Base-by-base conservation (phyloP, 371 early-diverging fungal species). In the Lichtheimia ramosa region DNA sequence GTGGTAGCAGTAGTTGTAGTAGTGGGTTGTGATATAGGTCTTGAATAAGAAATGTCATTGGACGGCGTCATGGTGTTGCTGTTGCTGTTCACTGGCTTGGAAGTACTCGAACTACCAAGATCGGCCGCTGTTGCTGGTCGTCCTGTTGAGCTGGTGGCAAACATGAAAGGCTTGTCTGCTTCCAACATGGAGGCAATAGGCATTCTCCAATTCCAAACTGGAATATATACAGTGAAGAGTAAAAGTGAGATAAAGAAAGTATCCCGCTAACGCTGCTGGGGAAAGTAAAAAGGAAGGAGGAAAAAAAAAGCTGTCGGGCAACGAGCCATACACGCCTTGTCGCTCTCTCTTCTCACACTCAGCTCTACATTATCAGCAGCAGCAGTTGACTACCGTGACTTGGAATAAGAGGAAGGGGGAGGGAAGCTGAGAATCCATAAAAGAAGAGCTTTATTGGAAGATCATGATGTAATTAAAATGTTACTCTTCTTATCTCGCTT, bases 161-260 rank as follows among this genome's bases (percentile, higher is more conserved):
- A 62, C 51, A 61, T 61, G 58, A 63, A 69, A 20, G 65, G 63
- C 51, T 63, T 50, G 63, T 63, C 63, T 5, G 68, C 56, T 63
- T 68, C 68, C 27, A 68, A 50, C 68, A 68, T 63, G 51, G 68
- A 68, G 28, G 66, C 66, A 24, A 66, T 58, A 20, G 66, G 66
- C 66, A 66, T 66, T 40, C 53, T 62, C 18, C 43, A 41, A 18
- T 60, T n/a, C 39, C 34, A 34, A 34, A 34, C 10, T 34, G 34
- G 34, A 34, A 34, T 58, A 2, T 8, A 10, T 8, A 34, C 6
- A 34, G 8, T 34, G 10, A 34, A 34, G 2, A 8, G 10, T n/a
- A 10, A 8, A 2, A 34, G 34, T 34, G 34, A 8, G 34, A 34
- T 1, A 34, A 7, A 3, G 7, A 3, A 7, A 27, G 34, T 34